These are phyloP conservation scores for Epicoccum nigrum DNA, from an alignment of 2,329 filamentous ascomycete species.

Conservation along the genomic window DNA sequence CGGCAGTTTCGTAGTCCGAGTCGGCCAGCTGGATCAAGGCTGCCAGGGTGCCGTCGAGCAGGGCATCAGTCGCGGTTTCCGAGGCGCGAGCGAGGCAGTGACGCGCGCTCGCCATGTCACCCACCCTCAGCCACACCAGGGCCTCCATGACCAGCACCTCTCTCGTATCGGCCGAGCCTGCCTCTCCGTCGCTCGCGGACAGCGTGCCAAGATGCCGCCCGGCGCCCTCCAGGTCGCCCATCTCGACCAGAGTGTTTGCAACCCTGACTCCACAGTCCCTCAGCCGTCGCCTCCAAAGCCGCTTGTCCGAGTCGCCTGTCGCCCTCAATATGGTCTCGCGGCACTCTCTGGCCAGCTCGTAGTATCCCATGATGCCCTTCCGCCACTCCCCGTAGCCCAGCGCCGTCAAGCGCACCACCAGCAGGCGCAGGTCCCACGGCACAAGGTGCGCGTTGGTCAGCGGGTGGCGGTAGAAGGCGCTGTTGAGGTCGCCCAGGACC, in stretches of 20 bases:
- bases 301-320: conserved; percentile 58
- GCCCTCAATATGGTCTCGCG: conserved; percentile 60
- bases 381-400: conserved; percentile 85
- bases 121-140: conserved; percentile 78
- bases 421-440: conserved; percentile 84
- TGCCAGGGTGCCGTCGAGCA: conserved; percentile 56
- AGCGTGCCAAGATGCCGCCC: conserved; percentile 72
- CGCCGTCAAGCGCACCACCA: conserved; percentile 83
- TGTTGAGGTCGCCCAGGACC: conserved; percentile 65
- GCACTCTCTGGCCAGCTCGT: conserved; percentile 83
- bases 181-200: not conserved
- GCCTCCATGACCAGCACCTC: conserved; percentile 55
- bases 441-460: conserved; percentile 63
- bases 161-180: conserved; percentile 33
- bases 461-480: conserved; percentile 58
- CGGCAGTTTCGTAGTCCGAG: conserved; percentile 70
- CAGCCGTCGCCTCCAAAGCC: conserved; percentile 74
- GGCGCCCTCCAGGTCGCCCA: conserved; percentile 85
- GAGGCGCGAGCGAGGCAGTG: conserved; percentile 54
- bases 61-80: conserved; percentile 27
- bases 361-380: conserved; percentile 86
- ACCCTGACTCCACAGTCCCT: conserved; percentile 73
- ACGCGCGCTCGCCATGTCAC: conserved; percentile 73
- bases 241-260: conserved; percentile 74
- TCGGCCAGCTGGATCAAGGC: conserved; percentile 81